These are phyloP conservation scores for Blastocystis sp. DNA, from an alignment of 352 stramenopile genomes.

Conservation along the genomic window DNA sequence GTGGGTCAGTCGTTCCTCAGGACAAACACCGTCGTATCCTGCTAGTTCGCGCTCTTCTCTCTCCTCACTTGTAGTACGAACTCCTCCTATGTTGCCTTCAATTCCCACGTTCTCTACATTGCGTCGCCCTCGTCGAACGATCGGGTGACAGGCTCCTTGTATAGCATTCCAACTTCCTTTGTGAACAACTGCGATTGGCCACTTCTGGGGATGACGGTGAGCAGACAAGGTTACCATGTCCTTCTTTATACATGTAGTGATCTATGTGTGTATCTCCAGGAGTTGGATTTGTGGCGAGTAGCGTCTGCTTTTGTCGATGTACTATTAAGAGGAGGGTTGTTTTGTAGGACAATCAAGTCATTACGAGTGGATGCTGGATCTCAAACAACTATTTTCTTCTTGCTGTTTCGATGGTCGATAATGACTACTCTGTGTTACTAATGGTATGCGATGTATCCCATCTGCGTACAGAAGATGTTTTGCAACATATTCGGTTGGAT, in stretches of 20 bases:
- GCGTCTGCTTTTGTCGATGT: neutral
- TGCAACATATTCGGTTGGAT: neutral
- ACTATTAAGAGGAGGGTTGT: neutral
- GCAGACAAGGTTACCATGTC: neutral
- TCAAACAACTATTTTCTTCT: neutral
- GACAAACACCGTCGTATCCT: neutral
- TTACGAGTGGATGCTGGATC: conserved; percentile 1
- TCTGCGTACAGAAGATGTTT: neutral
- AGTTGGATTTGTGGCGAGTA: neutral
- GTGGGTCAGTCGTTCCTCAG: neutral
- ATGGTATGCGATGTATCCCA: neutral
- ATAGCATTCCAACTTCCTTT: neutral
- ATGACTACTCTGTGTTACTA: neutral
- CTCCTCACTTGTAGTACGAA: neutral
- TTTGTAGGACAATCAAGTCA: neutral
- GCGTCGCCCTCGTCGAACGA: neutral
- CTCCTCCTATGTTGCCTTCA: conserved; percentile 18
- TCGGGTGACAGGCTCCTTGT: neutral
- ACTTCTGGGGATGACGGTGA: neutral
- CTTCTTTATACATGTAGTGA: conserved; percentile 14
- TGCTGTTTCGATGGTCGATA: neutral
- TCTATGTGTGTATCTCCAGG: conserved; percentile 2
- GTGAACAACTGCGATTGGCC: conserved; percentile 7
- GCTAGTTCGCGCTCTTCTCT: neutral
- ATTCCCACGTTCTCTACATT: neutral